Base-by-base conservation (phyloP, 169 alveolate genomes). In the Eimeria tenella region DNA sequence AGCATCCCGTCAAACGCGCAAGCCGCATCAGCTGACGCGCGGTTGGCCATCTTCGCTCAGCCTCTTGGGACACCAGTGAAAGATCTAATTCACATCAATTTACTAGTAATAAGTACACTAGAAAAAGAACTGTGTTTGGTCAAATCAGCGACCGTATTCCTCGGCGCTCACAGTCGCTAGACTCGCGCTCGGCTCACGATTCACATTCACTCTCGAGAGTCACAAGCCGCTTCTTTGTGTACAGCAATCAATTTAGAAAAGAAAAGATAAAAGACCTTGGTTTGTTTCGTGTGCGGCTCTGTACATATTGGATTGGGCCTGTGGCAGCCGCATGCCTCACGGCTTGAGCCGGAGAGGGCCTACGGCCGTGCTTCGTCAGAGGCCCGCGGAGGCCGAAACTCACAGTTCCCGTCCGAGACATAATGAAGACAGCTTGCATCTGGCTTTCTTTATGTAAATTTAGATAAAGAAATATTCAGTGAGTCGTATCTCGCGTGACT, bases 1-100 rank as follows among this genome's bases (percentile, higher is more conserved):
- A 83, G 91, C 91, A 83, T 83, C 62, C 77, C 91, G 77, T 83
- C 91, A 50, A 83, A 83, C 42, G 91, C 91, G 77, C 91, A 83
- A 77, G 91, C 91, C 79, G 91, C 91, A 23, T 83, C 91, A 1
- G 77, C 91, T 62, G 91, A 49, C 15, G 52, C 25, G 52, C 91
- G 91, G 60, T 42, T 83, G 6, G 91, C 91, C 91, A 83, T 83
- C 60, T 83, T 83, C 74, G 23, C 8, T 21, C 62, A 58, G 74
- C 77, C 70, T 56, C 21, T 15, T 13, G 42, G 75, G n/a, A 77
- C 11, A 62, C 68, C 13, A 8, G 13, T 15, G 77, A 25, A 19
- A 56, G 50, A 17, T 5, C 4, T 23, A 79, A 79, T 21, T 79
- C 70, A 21, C 88, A 79, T 79, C 53, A 79, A 79, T 55, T 21